Base-by-base conservation (phyloP, 75 land plant species). In the Pseudotsuga menziesii region DNA sequence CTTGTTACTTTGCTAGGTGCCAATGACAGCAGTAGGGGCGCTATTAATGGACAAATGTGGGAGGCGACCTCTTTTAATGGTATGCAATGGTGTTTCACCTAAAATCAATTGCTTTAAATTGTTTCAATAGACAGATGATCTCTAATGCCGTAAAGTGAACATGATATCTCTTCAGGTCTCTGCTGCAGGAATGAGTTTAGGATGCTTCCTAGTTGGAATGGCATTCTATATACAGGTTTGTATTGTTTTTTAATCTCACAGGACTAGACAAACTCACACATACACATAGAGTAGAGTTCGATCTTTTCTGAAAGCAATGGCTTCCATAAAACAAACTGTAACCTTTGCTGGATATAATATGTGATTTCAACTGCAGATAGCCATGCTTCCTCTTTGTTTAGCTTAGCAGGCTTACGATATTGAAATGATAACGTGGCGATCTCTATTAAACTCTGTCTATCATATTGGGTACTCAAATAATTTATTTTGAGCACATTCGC, bases 21-120 rank as follows among this genome's bases (percentile, higher is more conserved):
- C 48, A 69, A 41, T 69, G 54, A 69, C 72, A 20, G 52, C 72
- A 41, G 12, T 69, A n/a, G 88, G 94, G 2, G 76, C 81, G 32
- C 29, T 83, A 1, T 73, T 91, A 56, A 88, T 83, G 85, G 95
- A 92, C 78, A 91, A 63, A 82, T 78, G 88, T 59, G 95, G 95
- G 62, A 73, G 95, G 75, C 77, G 89, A 15, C 89, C 86, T 17
- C 86, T 92, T 72, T 58, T 92, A 29, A 27, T 92, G 91, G 95
- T 90, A 77, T 73, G 55, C 2, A 48, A 48, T 48, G 54, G 9
- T 5, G 1, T 48, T 48, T 8, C 12, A 48, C 54, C 54, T 48
- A 48, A 48, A 48, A 48, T 48, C 12, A 48, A 9, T 12, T 48
- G 54, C 11, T 48, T 48, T 48, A 48, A 48, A 48, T 12, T 11